These are phyloP conservation scores for Rosa hybrid DNA, from an alignment of 331 rosid species.

Conservation along the genomic window DNA sequence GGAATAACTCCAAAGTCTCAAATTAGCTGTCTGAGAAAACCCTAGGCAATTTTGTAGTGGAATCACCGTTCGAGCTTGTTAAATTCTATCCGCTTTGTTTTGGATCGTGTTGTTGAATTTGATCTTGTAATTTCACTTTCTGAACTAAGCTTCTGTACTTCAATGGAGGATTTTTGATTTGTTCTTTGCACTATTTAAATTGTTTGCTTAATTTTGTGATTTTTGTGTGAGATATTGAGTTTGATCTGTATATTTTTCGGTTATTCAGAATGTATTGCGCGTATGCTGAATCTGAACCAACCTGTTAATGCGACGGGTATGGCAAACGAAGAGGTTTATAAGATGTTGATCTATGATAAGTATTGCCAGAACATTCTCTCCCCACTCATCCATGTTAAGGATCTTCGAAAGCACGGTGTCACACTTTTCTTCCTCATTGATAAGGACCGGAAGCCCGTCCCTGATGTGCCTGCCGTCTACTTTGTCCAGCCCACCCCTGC, in stretches of 20 bases:
- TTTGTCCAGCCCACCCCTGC: conserved; percentile 65
- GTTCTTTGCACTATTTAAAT: not conserved
- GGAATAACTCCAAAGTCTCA: not conserved
- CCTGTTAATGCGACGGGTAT: conserved; percentile 62
- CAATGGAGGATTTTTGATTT: not conserved
- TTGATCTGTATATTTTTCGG: conserved; percentile 3
- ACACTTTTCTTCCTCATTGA: conserved; percentile 79
- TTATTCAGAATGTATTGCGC: conserved; percentile 68
- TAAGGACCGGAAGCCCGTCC: conserved; percentile 82
- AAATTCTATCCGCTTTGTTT: not conserved
- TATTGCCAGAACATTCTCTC: conserved; percentile 81
- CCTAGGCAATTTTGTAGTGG: not conserved
- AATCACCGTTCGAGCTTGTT: not conserved
- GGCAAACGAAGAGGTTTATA: conserved; percentile 80
- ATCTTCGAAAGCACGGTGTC: conserved; percentile 86
- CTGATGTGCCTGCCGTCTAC: conserved; percentile 83
- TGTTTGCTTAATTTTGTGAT: not conserved
- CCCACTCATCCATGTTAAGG: conserved; percentile 81
- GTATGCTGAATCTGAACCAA: conserved; percentile 89
- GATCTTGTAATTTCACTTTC: conserved; percentile 12
- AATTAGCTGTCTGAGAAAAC: not conserved
- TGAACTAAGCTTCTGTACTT: not conserved
- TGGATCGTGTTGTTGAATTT: not conserved
- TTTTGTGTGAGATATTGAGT: not conserved
- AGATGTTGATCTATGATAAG: conserved; percentile 76